Base-by-base conservation (phyloP, 2,329 filamentous ascomycete species). In the Venturia carpophila region DNA sequence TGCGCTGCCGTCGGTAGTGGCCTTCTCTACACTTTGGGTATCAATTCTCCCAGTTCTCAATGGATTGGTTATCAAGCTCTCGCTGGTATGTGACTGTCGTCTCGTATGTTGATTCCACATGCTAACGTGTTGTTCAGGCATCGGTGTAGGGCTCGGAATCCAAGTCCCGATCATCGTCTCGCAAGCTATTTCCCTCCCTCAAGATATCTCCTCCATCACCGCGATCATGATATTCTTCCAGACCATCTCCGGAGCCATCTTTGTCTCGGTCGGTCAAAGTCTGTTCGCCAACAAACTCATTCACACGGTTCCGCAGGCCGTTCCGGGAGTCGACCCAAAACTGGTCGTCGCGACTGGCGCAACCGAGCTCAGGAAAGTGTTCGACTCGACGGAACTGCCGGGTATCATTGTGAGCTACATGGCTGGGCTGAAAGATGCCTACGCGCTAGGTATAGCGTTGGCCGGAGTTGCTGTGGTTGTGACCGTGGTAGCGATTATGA, bases 61-160 rank as follows among this genome's bases (percentile, higher is more conserved):
- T 82, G 79, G 80, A 77, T 81, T 27, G 80, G 80, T 10, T 82
- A 78, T 69, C 78, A 83, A 64, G 72, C 79, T 5, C 67, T 83
- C 2, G 66, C 75, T 4, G 52, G 52, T 58, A 58, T 37, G 52
- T 37, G 27, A 0, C 4, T 5, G 9, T 37, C 49, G 80, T 79
- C 24, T 70, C 76, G 1, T 77, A 79, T 1, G 70, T 78, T 37
- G 19, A 10, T 37, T 24, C 19, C 17, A 34, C 52, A 37, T 58
- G 52, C 52, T 58, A 58, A 58, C 52, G n/a, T 21, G 5, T 37
- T 37, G 2, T 24, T 2, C 19, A 58, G 81, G 79, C 24, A 70
- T 76, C 3, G 78, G 79, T 1, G 70, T 78, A 15, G 80, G 80
- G 4, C 68, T 77, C 10, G 70, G 69, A 30, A 71, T 79, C n/a